Conservation (phyloP, 345 rosid genomes). For the Arabis alpina region DNA sequence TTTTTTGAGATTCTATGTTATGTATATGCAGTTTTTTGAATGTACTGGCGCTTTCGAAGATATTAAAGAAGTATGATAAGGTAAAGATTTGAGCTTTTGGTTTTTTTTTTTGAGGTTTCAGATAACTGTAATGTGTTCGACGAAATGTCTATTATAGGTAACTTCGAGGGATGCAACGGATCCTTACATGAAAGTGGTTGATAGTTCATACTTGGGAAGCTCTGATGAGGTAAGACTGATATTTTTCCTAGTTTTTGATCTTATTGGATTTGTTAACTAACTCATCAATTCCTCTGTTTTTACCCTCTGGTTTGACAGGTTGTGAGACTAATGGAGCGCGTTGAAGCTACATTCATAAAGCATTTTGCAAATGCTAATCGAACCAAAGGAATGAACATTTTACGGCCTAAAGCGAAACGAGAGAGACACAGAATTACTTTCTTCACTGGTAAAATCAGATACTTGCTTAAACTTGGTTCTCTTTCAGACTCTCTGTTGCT, state of each 20-base stretch:
- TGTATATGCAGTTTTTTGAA: conserved; percentile 61
- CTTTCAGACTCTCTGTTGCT: conserved; percentile 14
- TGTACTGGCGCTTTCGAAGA: conserved; percentile 74
- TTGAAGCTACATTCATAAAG: conserved; percentile 67
- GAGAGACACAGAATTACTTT: conserved; percentile 66
- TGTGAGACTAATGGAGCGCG: conserved; percentile 63
- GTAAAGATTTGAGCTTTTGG: conserved; percentile 41
- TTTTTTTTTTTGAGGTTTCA: neutral
- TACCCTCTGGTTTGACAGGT: conserved; percentile 37
- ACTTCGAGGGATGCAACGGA: conserved; percentile 64
- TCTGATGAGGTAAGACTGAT: conserved; percentile 60
- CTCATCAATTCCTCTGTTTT: conserved; percentile 20
- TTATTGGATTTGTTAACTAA: neutral
- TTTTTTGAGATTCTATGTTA: conserved; percentile 4
- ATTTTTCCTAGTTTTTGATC: neutral
- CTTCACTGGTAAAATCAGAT: conserved; percentile 47
- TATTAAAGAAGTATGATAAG: conserved; percentile 92
- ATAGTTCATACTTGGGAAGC: conserved; percentile 67
- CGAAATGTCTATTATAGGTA: conserved; percentile 45
- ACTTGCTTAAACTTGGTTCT: neutral
- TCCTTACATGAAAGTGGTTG: conserved; percentile 69
- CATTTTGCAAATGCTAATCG: conserved; percentile 68
- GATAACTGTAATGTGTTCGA: neutral
- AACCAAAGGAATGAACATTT: conserved; percentile 56
- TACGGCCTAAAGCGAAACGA: conserved; percentile 58